These are phyloP conservation scores for Aphanomyces cochlioides DNA, from an alignment of 352 stramenopile species.

Conservation along the genomic window DNA sequence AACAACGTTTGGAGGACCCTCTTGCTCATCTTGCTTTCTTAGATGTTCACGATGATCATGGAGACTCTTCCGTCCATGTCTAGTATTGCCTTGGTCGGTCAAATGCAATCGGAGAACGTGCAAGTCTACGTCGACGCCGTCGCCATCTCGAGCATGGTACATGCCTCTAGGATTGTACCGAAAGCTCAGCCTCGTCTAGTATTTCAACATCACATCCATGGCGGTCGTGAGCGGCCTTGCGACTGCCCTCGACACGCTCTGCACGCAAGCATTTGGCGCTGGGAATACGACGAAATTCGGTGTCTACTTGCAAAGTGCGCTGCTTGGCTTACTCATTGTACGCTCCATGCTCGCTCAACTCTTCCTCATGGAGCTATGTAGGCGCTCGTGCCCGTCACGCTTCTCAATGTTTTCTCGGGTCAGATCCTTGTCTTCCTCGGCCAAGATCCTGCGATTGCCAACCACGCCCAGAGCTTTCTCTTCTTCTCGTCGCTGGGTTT, in stretches of 20 bases:
- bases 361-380: background rate
- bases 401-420: background rate
- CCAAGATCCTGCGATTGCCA: background rate
- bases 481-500: background rate
- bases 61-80: background rate
- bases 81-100: background rate
- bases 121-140: background rate
- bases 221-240: background rate
- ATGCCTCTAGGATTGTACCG: background rate
- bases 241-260: background rate
- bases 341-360: background rate
- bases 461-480: background rate
- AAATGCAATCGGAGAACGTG: background rate
- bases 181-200: background rate
- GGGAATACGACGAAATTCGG: background rate
- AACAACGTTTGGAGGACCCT: background rate
- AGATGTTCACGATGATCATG: conserved; percentile 3
- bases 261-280: conserved; percentile 1
- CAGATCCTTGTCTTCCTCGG: background rate
- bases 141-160: background rate
- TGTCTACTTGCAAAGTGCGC: background rate
- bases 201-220: conserved; percentile 4
- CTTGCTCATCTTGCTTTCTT: background rate
- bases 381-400: background rate
- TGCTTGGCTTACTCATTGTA: background rate